A percentile compares a stretch with the other conserved stretches of the same genome.
These are phyloP conservation scores for Aspergillus kassunensis DNA, from an alignment of 495 filamentous ascomycete species.

Conservation along the genomic window DNA sequence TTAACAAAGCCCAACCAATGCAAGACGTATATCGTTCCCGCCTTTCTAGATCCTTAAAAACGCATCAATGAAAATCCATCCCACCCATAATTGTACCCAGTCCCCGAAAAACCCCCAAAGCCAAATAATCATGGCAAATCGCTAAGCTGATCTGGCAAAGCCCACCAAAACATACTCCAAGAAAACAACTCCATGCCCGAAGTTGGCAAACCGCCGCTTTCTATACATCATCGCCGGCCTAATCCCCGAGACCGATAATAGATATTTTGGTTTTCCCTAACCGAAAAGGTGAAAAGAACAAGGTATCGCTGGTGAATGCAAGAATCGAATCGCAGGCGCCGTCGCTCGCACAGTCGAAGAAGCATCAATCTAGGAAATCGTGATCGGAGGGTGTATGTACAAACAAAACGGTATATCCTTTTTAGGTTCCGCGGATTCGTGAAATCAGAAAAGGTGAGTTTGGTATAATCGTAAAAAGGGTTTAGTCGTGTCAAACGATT, in stretches of 20 bases:
- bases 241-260: constrained; percentile 26
- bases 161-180: constrained; percentile 27
- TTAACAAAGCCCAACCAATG: constrained; percentile 47
- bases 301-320: constrained; percentile 42
- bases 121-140: constrained; percentile 32
- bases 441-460: constrained; percentile 23
- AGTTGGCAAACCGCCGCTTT: constrained; percentile 41
- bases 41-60: constrained; percentile 47
- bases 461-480: constrained; percentile 27
- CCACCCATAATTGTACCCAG: constrained; percentile 32
- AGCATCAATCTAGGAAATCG: constrained; percentile 43
- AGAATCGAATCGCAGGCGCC: constrained; percentile 44
- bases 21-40: constrained; percentile 54
- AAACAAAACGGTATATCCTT: constrained; percentile 32
- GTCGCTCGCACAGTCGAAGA: constrained; percentile 45
- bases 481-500: constrained; percentile 33
- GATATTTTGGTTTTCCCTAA: constrained; percentile 33
- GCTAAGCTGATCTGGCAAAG: constrained; percentile 29
- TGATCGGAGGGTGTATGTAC: constrained; percentile 44
- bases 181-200: constrained; percentile 39
- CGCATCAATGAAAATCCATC: constrained; percentile 39
- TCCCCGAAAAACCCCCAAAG: constrained; percentile 26
- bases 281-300: constrained; percentile 35
- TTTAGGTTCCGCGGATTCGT: constrained; percentile 31
- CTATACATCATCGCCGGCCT: constrained; percentile 45